Evolutionary conservation across 495 filamentous ascomycete genomes (phyloP).

Genomic region (Lophiotrema nucula): DNA sequence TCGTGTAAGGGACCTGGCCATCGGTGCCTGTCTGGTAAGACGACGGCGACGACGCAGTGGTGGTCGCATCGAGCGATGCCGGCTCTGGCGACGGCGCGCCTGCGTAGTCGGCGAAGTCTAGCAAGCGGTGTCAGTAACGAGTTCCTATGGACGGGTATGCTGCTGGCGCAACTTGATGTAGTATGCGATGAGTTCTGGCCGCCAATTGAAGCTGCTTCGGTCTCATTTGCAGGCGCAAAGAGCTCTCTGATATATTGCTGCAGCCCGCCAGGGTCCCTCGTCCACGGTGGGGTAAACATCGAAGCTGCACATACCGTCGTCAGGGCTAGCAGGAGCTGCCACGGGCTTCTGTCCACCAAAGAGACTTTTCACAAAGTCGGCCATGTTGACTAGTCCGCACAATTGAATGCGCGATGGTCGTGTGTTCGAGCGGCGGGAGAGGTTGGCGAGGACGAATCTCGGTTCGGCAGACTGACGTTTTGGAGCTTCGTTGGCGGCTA

Average conservation of each 20-base stretch:
- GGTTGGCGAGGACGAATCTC: not conserved
- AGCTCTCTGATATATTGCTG: not conserved
- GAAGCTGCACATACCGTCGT: constrained; percentile 28
- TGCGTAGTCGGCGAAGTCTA: constrained; percentile 54
- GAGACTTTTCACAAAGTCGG: constrained; percentile 40
- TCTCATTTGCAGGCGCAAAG: too few species aligned
- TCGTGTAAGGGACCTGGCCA: constrained; percentile 65
- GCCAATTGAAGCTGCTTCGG: too few species aligned
- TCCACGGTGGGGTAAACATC: not conserved
- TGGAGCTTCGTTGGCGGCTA: not conserved
- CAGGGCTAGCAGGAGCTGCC: constrained; percentile 31
- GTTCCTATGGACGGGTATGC: too few species aligned
- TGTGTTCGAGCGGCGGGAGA: not conserved
- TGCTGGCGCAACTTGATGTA: too few species aligned
- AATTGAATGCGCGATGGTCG: constrained; percentile 11
- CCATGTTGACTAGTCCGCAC: constrained; percentile 31
- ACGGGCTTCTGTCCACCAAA: constrained; percentile 39
- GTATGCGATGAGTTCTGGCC: too few species aligned
- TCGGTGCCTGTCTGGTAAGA: constrained; percentile 44
- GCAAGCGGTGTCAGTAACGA: not conserved
- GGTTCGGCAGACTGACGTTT: constrained; percentile 9
- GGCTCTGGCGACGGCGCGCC: constrained; percentile 40
- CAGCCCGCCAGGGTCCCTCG: not conserved
- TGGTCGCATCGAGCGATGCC: constrained; percentile 43
- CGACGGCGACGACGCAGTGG: constrained; percentile 48